Base-by-base conservation (phyloP, 179 eudicot genomes). In the Vitellaria paradoxa region DNA sequence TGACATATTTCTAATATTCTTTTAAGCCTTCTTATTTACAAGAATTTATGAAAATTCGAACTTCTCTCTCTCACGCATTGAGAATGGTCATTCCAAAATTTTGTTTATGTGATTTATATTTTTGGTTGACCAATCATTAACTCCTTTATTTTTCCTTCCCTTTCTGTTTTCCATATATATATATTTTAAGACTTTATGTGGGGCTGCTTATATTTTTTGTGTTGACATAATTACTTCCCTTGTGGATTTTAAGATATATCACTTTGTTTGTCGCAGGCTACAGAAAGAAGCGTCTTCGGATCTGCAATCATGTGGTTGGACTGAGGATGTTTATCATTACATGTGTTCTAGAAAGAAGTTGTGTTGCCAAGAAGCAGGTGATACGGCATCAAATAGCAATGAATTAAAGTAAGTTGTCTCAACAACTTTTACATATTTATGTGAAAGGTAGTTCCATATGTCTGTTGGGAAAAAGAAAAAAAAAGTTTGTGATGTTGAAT, bases 251-350 rank as follows among this genome's bases (percentile, higher is more conserved):
- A 30, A 55, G 45, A 49, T 9, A 60, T 42, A 37, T 56, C 65
- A 66, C 26, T 66, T 73, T 80, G 50, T 73, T 15, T 83, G 72
- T 68, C 40, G 42, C 90, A 95, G 99, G 64, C 90, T 95, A 66
- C 81, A 49, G 77, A 86, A 86, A 79, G 97, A 95, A 80, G 91
- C 97, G 77, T 81, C 85, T 63, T 72, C 70, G 63, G 65, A 62
- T 84, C 82, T 95, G 78, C 89, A 77, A 53, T 77, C 89, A 20
- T 90, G 97, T 85, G 97, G 98, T 68, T 95, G 95, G 97, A 68
- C 86, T 24, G 89, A 90, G 65, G 83, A 86, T 76, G 95, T 95
- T 73, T 77, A 79, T 69, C 75, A 68, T 52, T 87, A 78, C 67
- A 90, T 95, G 99, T 90, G 78, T 63, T 85, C 85, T 47, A 86